phyloP scores from a whole-genome alignment of 2,329 filamentous ascomycete genomes.

The Sphaerulina populicola region DNA sequence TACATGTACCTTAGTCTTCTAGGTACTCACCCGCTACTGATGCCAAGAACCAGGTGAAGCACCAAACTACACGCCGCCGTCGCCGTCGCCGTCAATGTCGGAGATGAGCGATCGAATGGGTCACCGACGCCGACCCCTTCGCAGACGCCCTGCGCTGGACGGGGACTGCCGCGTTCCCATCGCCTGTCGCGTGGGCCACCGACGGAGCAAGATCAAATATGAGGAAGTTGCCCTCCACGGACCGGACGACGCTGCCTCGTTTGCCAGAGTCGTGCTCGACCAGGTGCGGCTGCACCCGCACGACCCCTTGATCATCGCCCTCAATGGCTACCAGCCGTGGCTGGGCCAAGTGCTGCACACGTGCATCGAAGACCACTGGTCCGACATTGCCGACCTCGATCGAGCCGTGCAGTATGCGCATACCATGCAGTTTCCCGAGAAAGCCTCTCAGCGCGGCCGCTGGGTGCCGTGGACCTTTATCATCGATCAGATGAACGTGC shows the following conservation, averaged over 20 bases:
- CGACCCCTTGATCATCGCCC: slow-evolving; percentile 30
- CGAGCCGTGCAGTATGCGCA: slow-evolving; percentile 31
- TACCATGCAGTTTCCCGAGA: slow-evolving; percentile 33
- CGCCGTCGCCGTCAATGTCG: too few relatives aligned
- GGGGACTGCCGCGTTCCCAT: slow-evolving; percentile 20
- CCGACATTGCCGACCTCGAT: slow-evolving; percentile 30
- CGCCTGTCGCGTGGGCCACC: slow-evolving; percentile 28
- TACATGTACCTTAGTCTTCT: not conserved
- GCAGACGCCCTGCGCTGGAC: slow-evolving; percentile 23
- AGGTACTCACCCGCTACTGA: not conserved
- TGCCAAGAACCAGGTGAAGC: not conserved
- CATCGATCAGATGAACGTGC: slow-evolving; percentile 34
- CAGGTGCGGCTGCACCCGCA: slow-evolving; percentile 27
- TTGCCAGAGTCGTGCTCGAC: slow-evolving; percentile 29
- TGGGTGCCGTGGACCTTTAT: slow-evolving; percentile 34
- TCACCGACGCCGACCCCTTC: slow-evolving; percentile 12
- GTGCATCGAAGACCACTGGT: slow-evolving; percentile 31
- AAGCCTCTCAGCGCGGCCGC: slow-evolving; percentile 26
- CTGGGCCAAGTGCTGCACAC: slow-evolving; percentile 30
- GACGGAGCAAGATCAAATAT: slow-evolving; percentile 25
- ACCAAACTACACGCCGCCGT: too few relatives aligned
- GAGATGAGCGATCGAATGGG: slow-evolving; percentile 8
- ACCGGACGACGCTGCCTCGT: slow-evolving; percentile 27
- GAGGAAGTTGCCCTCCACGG: slow-evolving; percentile 24
- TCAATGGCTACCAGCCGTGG: slow-evolving; percentile 33